phyloP scores from a whole-genome alignment of 768 basidiomycete genomes.

The Boletus speciosus region DNA sequence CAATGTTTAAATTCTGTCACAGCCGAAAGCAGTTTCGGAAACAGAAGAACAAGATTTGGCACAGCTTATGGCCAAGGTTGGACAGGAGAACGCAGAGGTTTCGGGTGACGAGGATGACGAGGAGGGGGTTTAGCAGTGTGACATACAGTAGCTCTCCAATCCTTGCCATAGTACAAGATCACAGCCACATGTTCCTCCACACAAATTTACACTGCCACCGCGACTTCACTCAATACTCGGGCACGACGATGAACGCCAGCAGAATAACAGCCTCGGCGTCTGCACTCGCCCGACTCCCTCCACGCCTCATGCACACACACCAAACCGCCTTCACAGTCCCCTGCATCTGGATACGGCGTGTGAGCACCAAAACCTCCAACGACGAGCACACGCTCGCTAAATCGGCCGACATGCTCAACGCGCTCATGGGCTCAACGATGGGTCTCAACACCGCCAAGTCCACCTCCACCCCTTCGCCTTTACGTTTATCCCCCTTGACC shows the following conservation, averaged over 20 bases:
- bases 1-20: neutral
- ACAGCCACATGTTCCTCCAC: neutral
- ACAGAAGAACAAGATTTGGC: constrained; percentile 97
- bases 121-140: constrained; percentile 33
- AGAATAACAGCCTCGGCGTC: neutral
- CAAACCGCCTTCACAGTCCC: neutral
- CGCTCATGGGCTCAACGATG: constrained; percentile 22
- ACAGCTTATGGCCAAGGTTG: constrained; percentile 93
- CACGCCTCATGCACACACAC: neutral
- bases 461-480: neutral
- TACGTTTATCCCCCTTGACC: neutral
- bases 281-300: neutral
- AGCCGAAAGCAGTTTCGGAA: constrained; percentile 98
- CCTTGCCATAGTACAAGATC: too few species aligned
- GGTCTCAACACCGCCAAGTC: constrained; percentile 10
- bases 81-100: constrained; percentile 92
- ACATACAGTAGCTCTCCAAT: too few species aligned
- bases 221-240: neutral
- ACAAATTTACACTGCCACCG: neutral
- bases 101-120: constrained; percentile 92
- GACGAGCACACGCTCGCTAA: constrained; percentile 24
- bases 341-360: constrained; percentile 9
- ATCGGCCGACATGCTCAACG: constrained; percentile 21
- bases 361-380: constrained; percentile 14
- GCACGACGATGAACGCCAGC: constrained; percentile 7